These are phyloP conservation scores for Massariosphaeria phaeospora DNA, from an alignment of 495 filamentous ascomycete genomes.

Conservation along the genomic window DNA sequence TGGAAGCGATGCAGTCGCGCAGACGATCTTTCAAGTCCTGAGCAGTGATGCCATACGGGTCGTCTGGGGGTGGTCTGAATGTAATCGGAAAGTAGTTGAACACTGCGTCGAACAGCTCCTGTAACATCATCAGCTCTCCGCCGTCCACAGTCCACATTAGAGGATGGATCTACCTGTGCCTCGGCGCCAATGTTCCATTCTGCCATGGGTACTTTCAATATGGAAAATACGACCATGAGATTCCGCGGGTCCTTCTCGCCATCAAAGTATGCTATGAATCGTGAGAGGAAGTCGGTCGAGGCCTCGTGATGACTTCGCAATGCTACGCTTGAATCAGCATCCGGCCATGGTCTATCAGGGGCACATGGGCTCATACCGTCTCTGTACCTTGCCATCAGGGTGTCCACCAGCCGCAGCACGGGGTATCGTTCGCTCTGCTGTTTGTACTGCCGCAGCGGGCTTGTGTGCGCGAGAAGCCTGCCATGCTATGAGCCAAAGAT, in stretches of 20 bases:
- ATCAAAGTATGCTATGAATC: slow-evolving; percentile 62
- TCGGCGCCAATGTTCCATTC: slow-evolving; percentile 65
- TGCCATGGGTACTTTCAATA: slow-evolving; percentile 64
- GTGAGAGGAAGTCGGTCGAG: slow-evolving; percentile 51
- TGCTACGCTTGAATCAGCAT: slow-evolving; percentile 23
- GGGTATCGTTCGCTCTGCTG: slow-evolving; percentile 63
- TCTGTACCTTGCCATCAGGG: slow-evolving; percentile 61
- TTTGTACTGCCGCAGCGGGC: slow-evolving; percentile 41
- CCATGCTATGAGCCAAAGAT: neutral
- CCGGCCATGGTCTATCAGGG: neutral
- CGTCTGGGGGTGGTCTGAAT: slow-evolving; percentile 68
- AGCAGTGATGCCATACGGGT: slow-evolving; percentile 69
- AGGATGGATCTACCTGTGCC: slow-evolving; percentile 50
- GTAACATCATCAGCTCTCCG: slow-evolving; percentile 33
- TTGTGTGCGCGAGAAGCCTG: slow-evolving; percentile 37
- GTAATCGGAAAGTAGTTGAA: slow-evolving; percentile 80
- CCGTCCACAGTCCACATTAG: neutral
- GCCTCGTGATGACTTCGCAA: slow-evolving; percentile 35
- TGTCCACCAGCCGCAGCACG: slow-evolving; percentile 59
- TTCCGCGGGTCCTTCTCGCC: slow-evolving; percentile 76
- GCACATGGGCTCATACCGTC: slow-evolving; percentile 43
- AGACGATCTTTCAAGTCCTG: slow-evolving; percentile 67
- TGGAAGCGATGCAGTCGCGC: slow-evolving; percentile 67
- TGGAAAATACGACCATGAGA: slow-evolving; percentile 72
- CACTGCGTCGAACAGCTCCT: slow-evolving; percentile 60